Base-by-base conservation (phyloP, 2,329 filamentous ascomycete species). In the Fusarium clavum region DNA sequence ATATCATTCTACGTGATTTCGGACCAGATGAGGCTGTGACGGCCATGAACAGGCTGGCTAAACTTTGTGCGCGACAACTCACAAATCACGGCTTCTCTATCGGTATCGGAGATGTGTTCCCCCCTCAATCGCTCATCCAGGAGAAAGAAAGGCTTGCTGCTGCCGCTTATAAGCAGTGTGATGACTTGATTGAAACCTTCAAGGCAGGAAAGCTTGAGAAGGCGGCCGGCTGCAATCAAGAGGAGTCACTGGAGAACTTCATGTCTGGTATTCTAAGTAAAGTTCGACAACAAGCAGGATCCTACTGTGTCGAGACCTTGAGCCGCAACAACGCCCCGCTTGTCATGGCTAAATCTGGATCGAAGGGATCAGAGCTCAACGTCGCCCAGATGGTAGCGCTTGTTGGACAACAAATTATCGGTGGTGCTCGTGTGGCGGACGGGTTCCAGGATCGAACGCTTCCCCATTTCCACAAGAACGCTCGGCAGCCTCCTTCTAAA, bases 301-400 rank as follows among this genome's bases (percentile, higher is more conserved):
- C 93, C 55, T 91, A 94, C 77, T 98, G 96, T 87, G 94, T 98
- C 76, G 88, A 90, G 30, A 94, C 95, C 54, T 85, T 99, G 38
- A 98, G 94, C 82, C 91, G 90, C 69, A 94, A 94, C 83, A 99
- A 99, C 75, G 91, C 96, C 0, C 94, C 96, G 8, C 85, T 98
- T 69, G 91, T 97, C 82, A 99, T 99, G 96, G 96, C 96, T 66
- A 96, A 93, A 67, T 98, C 94, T 14, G 96, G 96, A 51, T 98
- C 95, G 57, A 99, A 99, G 81, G 96, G 96, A 78, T 97, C 94
- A 8, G 92, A 93, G 75, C 97, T 99, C 84, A 99, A 99, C 85
- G 96, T 99, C 34, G 96, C 96, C 11, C 96, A 99, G 83, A 99
- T 99, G 96, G 92, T 98, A 78, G 95, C 96, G 60, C 90, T 94